These are phyloP conservation scores for Lentithecium fluviatile DNA, from an alignment of 495 filamentous ascomycete genomes.

Conservation along the genomic window DNA sequence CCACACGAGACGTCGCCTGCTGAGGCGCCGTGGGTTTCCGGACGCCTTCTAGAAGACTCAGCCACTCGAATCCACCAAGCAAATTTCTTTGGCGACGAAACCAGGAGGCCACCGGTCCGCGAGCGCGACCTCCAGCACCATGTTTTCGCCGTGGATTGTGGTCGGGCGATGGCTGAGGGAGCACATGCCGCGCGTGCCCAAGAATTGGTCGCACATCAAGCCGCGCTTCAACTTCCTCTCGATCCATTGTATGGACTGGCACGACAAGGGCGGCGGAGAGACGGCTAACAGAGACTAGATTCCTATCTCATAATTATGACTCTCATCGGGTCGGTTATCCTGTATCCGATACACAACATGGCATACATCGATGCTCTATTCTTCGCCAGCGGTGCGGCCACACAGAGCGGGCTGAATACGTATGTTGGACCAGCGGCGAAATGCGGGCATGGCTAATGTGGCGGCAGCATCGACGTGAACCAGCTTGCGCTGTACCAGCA, in stretches of 20 bases:
- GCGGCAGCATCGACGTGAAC: slow-evolving; percentile 66
- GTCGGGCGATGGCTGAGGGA: slow-evolving; percentile 48
- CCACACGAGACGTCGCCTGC: not conserved
- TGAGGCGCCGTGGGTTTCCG: not conserved
- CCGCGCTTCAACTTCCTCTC: slow-evolving; percentile 81
- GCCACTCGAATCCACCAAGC: too few relatives aligned
- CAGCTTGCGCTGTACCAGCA: slow-evolving; percentile 73
- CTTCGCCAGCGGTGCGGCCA: slow-evolving; percentile 74
- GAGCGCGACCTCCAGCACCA: slow-evolving; percentile 5
- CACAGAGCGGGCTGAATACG: slow-evolving; percentile 90
- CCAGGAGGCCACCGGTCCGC: not conserved
- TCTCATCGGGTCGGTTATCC: slow-evolving; percentile 70
- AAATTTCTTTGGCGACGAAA: not conserved
- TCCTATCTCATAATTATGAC: slow-evolving; percentile 70
- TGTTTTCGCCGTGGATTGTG: slow-evolving; percentile 40
- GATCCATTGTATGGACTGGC: slow-evolving; percentile 63
- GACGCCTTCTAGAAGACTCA: too few relatives aligned
- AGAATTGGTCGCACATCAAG: slow-evolving; percentile 50
- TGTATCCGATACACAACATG: slow-evolving; percentile 64
- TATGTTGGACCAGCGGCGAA: slow-evolving; percentile 30
- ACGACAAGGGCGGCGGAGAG: not conserved
- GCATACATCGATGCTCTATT: slow-evolving; percentile 88
- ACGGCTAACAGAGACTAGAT: slow-evolving; percentile 50
- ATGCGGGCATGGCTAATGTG: slow-evolving; percentile 12
- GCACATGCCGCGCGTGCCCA: slow-evolving; percentile 44